Conservation (phyloP, 2,329 filamentous ascomycete genomes). For the Chaetomium strumarium region DNA sequence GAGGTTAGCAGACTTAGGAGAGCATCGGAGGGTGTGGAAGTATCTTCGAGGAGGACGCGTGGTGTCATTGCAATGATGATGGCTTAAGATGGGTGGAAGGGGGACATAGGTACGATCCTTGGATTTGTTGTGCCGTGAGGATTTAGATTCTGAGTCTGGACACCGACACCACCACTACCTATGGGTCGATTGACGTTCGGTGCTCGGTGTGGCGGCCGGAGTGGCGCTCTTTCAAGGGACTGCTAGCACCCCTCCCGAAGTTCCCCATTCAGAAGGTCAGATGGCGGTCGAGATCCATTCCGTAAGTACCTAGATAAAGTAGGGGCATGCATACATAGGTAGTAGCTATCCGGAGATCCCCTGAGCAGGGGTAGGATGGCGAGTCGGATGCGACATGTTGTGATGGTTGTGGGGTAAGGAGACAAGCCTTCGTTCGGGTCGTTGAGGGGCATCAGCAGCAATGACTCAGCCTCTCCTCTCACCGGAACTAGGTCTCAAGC, state of each 20-base stretch:
- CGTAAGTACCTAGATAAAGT: no score
- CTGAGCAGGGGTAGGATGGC: no score
- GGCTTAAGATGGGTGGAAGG: neutral
- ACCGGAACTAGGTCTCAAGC: no score
- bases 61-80: neutral
- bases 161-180: no score
- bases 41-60: slow-evolving; percentile 12
- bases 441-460: no score
- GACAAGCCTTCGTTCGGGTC: no score
- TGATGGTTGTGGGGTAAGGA: no score
- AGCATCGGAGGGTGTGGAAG: slow-evolving; percentile 19
- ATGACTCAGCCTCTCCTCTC: no score
- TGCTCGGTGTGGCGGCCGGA: neutral
- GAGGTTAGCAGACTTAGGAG: slow-evolving; percentile 44
- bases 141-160: neutral
- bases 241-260: neutral
- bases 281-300: neutral
- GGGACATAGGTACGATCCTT: neutral
- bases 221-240: neutral
- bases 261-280: neutral
- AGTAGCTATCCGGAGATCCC: no score
- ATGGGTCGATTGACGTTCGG: no score
- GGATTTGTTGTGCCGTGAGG: neutral
- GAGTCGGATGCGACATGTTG: no score
- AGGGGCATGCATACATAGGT: no score